These are phyloP conservation scores for Colletotrichum paranaense DNA, from an alignment of 2,329 filamentous ascomycete species.

Conservation along the genomic window DNA sequence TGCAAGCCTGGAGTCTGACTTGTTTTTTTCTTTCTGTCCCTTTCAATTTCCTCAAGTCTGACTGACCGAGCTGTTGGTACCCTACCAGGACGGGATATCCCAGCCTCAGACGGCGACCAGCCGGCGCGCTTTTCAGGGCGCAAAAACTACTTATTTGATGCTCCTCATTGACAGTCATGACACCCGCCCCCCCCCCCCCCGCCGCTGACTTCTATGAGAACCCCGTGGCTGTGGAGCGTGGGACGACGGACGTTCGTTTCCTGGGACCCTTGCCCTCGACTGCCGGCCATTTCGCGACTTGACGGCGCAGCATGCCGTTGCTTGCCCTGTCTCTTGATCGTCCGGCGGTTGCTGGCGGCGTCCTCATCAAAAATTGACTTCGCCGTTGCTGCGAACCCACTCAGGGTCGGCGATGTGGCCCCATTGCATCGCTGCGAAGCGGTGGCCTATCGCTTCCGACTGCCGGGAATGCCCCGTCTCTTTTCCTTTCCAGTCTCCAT, in stretches of 20 bases:
- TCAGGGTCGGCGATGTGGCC: constrained; percentile 13
- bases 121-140: background rate
- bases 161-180: background rate
- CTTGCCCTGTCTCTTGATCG: background rate
- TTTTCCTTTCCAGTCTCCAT: background rate
- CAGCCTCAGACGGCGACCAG: constrained; percentile 11
- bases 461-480: constrained; percentile 4
- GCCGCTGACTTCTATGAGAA: constrained; percentile 5
- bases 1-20: background rate
- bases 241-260: background rate
- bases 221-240: constrained; percentile 1
- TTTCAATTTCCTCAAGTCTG: constrained; percentile 11
- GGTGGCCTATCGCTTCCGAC: background rate
- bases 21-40: background rate
- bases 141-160: background rate
- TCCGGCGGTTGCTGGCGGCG: background rate
- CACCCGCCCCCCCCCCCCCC: background rate
- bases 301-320: background rate
- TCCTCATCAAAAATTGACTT: background rate
- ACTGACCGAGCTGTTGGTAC: constrained; percentile 13
- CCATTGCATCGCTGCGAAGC: background rate
- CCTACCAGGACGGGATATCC: constrained; percentile 27
- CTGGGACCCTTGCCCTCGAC: background rate
- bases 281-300: constrained; percentile 3
- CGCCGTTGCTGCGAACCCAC: constrained; percentile 3